Evolutionary conservation across 2,329 filamentous ascomycete genomes (phyloP).

Genomic region (Cadophora sp.): DNA sequence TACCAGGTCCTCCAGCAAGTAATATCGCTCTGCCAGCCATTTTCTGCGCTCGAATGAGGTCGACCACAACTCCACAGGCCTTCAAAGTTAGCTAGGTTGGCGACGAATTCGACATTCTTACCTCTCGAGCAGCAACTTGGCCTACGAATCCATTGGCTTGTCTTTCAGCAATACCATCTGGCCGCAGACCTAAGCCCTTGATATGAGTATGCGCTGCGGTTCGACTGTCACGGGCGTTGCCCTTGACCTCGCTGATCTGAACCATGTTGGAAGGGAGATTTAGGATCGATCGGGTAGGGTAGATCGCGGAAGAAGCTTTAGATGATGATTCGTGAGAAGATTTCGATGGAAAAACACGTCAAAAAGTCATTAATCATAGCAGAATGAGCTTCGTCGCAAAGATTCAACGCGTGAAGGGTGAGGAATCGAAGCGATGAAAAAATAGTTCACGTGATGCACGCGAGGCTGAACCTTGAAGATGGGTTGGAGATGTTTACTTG

Average conservation of each 20-base stretch:
- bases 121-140: conserved; percentile 86
- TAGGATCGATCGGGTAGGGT: neutral
- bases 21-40: conserved; percentile 96
- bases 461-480: conserved; percentile 3
- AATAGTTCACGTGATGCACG: neutral
- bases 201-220: conserved; percentile 98
- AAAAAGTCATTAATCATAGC: conserved; percentile 19
- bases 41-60: conserved; percentile 94
- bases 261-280: conserved; percentile 64
- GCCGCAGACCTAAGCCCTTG: conserved; percentile 86
- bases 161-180: conserved; percentile 84
- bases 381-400: conserved; percentile 21
- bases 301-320: neutral
- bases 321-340: conserved; percentile 5
- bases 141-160: conserved; percentile 87
- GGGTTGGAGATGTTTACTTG: too few species aligned
- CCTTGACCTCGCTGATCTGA: conserved; percentile 93
- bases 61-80: conserved; percentile 95
- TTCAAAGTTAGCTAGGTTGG: conserved; percentile 72
- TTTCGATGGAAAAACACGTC: conserved; percentile 18
- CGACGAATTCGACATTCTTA: conserved; percentile 48
- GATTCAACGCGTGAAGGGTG: conserved; percentile 14
- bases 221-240: conserved; percentile 91
- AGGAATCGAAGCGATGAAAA: conserved; percentile 8
- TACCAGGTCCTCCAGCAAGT: conserved; percentile 92